A percentile compares a stretch with the other conserved stretches of the same genome.
These are phyloP conservation scores for Neonectria hederae DNA, from an alignment of 2,329 filamentous ascomycete genomes.

Conservation along the genomic window DNA sequence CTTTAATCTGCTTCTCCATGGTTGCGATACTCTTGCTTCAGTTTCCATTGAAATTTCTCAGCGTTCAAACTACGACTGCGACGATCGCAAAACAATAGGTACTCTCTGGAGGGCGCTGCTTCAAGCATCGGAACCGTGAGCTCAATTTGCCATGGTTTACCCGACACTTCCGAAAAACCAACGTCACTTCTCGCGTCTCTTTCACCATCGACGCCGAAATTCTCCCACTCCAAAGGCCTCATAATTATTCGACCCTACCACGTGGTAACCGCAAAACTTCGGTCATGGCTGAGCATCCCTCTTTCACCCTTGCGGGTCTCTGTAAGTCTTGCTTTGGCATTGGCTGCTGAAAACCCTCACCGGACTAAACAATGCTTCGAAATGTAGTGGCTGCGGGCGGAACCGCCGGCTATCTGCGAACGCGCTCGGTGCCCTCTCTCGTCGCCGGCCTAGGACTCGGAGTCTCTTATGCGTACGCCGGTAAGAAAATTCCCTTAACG, in stretches of 20 bases:
- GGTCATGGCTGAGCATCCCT: constrained; percentile 53
- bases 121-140: neutral
- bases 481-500: constrained; percentile 12
- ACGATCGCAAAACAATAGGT: neutral
- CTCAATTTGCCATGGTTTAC: neutral
- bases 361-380: neutral
- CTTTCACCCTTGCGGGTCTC: constrained; percentile 52
- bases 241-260: neutral
- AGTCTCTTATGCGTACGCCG: constrained; percentile 39
- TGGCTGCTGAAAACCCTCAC: neutral
- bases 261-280: neutral
- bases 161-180: neutral
- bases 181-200: neutral
- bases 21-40: neutral
- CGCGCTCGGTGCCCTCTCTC: constrained; percentile 40
- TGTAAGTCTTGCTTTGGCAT: constrained; percentile 38
- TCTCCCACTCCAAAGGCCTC: neutral
- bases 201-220: neutral
- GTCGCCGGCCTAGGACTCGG: constrained; percentile 40
- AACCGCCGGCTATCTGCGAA: constrained; percentile 38
- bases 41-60: neutral
- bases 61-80: neutral
- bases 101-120: neutral
- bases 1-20: neutral
- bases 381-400: constrained; percentile 37